Conservation (phyloP, 2,329 filamentous ascomycete genomes). For the Cladophialophora carrionii region DNA sequence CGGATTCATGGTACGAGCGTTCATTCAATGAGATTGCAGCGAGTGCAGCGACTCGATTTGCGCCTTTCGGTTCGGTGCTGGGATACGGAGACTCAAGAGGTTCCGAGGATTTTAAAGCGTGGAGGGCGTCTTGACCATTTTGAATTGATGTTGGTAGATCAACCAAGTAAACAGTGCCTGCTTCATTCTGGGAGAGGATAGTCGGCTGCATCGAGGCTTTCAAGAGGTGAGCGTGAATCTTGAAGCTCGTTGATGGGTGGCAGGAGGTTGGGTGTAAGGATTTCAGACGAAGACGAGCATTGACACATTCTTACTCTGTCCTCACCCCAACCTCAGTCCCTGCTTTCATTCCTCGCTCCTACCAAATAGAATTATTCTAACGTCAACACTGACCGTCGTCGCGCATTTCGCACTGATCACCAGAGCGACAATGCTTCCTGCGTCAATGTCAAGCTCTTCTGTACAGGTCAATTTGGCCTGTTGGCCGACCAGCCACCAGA, state of each 20-base stretch:
- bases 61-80: conserved; percentile 56
- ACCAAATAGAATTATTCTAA: not conserved
- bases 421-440: not conserved
- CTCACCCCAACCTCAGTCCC: not conserved
- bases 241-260: not conserved
- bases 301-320: not conserved
- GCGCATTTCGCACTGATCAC: not conserved
- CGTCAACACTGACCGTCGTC: not conserved
- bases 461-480: not conserved
- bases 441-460: not conserved
- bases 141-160: conserved; percentile 64
- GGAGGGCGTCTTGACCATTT: conserved; percentile 50
- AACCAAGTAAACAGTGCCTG: conserved; percentile 54
- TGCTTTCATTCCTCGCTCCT: not conserved
- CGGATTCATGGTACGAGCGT: conserved; percentile 39
- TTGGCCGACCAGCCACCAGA: not conserved
- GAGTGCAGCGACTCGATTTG: conserved; percentile 49
- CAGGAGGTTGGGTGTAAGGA: not conserved
- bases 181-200: conserved; percentile 57
- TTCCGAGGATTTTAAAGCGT: conserved; percentile 50
- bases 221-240: not conserved
- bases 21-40: conserved; percentile 43
- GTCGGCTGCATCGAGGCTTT: conserved; percentile 17
- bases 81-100: conserved; percentile 54
- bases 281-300: not conserved